Evolutionary conservation across 2,329 filamentous ascomycete species (phyloP), one percentile per base, ranked within the genome.

Genomic region (Coniochaeta ligniaria): DNA sequence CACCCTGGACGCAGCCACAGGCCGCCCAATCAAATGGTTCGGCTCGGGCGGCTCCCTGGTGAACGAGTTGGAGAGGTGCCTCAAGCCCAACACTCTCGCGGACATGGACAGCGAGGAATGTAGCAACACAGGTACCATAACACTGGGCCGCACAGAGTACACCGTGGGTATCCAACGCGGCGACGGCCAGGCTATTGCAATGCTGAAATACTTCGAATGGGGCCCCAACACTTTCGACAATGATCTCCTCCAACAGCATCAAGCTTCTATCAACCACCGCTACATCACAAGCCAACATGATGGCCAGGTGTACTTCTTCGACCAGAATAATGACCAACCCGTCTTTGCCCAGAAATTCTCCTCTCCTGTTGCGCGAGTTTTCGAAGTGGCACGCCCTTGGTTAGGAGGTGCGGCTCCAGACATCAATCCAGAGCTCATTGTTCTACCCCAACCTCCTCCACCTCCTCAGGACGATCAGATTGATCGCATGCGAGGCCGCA

Each of bases 171-270:
- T 99, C 52, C 89, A 92, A 65, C 88, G 91, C 62, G 84, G 82
- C 52, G 84, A 89, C 66, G 88, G 89, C 1, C 84, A 88, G 62
- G 84, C 86, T 8, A 89, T 99, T 63, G 96, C 92, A 69, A 96
- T 91, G 0, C 84, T 99, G 66, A 93, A 87, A 65, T 99, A 96
- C 71, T 90, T 92, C 12, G 95, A 99, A 73, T 99, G 95, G 95
- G 88, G 87, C 0, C 91, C 93, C 16, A 99, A 99, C 73, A 96
- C 89, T 62, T 90, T 88, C 63, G 94, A 99, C 73, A 85, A 85
- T 64, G 95, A 99, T 71, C 84, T 99, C 7, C 87, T 92, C 68
- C 84, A 84, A 57, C 92, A 98, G 70, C 95, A 98, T 69, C 83
- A 83, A 16, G 76, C 80, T 12, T 92, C 92, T 0, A 88, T 93